Conservation (phyloP, 1,139 yeast species). For the Starmera stellimalicola region DNA sequence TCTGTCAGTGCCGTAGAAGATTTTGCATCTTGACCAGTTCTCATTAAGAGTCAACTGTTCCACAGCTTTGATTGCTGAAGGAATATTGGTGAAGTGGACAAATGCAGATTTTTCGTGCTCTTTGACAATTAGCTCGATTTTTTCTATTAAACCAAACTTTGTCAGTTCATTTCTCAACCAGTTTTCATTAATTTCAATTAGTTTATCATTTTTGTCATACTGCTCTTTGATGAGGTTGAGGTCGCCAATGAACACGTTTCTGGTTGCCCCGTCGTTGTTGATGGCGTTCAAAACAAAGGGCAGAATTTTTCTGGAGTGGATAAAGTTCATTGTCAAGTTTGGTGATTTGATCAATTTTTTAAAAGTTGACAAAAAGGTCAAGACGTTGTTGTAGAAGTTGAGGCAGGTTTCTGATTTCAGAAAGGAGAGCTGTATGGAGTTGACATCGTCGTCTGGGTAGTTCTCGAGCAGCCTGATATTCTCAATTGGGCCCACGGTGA, state of each 20-base stretch:
- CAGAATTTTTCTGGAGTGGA: conserved; percentile 48
- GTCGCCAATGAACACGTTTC: conserved; percentile 66
- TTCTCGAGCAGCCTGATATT: conserved; percentile 24
- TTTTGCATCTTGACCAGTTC: conserved; percentile 41
- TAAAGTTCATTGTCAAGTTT: conserved; percentile 53
- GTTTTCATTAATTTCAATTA: background rate
- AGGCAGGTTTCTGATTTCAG: conserved; percentile 33
- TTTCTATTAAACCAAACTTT: conserved; percentile 16
- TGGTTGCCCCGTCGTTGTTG: conserved; percentile 71
- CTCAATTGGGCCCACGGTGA: conserved; percentile 33
- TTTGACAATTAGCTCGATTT: conserved; percentile 12
- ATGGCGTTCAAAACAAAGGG: conserved; percentile 60
- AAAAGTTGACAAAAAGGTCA: conserved; percentile 34
- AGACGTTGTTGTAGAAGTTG: conserved; percentile 35
- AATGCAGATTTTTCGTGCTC: conserved; percentile 57
- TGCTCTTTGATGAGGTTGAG: conserved; percentile 28
- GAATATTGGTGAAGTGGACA: conserved; percentile 68
- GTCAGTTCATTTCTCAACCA: conserved; percentile 1
- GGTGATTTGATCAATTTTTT: conserved; percentile 34
- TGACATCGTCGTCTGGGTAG: conserved; percentile 11
- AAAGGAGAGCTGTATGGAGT: conserved; percentile 28
- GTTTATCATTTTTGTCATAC: too few species aligned
- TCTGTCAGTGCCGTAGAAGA: conserved; percentile 70
- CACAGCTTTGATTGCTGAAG: conserved; percentile 77
- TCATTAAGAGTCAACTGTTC: conserved; percentile 44